Base-by-base conservation (phyloP, 805 yeast genomes). In the Sugiyamaella chiloensis region DNA sequence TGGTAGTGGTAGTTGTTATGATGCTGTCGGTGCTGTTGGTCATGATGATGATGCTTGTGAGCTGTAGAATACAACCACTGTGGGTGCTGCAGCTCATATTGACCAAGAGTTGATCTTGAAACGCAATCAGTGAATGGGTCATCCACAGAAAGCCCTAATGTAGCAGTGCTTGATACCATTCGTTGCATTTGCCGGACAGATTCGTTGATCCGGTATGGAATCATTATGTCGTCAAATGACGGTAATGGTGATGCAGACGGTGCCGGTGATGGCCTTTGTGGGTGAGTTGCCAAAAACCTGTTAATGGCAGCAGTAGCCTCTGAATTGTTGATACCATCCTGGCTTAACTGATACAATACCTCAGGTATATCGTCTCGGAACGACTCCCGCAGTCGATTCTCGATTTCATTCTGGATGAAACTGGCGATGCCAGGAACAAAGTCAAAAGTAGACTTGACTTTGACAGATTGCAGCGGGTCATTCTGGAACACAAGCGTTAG, bases 291-390 rank as follows among this genome's bases (percentile, higher is more conserved):
- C 37, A 34, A 19, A 19, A 34, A 34, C 20, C 37, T 5, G 20
- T 34, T 34, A 4, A 34, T 34, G 5, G 37, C 14, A 3, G 37
- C 37, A 3, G 37, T 34, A 4, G 37, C 37, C 37, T 34, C 37
- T 5, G 16, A 34, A 21, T 19, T 29, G 19, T 19, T 21, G n/a
- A 26, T 40, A 24, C 35, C 35, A 12, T 44, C 47, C 31, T 50
- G 56, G 19, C 62, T 57, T 42, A 57, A 47, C 29, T 60, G 52
- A 57, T 64, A 60, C 17, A 64, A 49, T 17, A 59, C 53, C 39
- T 62, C 66, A 26, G 68, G 70, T 12, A 65, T 53, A 47, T 65
- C 70, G 27, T 65, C 67, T 19, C 53, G 42, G 46, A 65, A 55
- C n/a, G 66, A 51, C 27, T 54, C 63, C 2, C 53, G 47, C 36